Percentiles rank a stretch among this genome's conserved stretches.
These are phyloP conservation scores for Phaseolus coccineus DNA, from an alignment of 331 rosid species.

Conservation along the genomic window DNA sequence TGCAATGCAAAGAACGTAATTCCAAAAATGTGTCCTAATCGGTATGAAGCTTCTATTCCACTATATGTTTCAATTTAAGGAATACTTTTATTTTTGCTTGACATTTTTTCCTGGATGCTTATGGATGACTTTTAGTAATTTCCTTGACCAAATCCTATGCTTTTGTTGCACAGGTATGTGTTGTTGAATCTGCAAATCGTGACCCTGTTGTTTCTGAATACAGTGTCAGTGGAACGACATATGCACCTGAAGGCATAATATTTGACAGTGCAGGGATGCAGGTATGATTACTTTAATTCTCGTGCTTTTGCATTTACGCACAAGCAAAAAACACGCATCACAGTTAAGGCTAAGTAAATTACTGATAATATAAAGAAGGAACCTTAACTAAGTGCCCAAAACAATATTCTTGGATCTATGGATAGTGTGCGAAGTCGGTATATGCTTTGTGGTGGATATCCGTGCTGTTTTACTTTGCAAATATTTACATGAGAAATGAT, in stretches of 20 bases:
- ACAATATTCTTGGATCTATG: slow-evolving; percentile 19
- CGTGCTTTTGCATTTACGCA: slow-evolving; percentile 26
- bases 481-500: slow-evolving; percentile 5
- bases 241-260: slow-evolving; percentile 86
- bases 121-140: slow-evolving; percentile 26
- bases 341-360: slow-evolving; percentile 28
- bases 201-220: slow-evolving; percentile 76
- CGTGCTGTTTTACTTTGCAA: slow-evolving; percentile 25
- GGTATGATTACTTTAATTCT: slow-evolving; percentile 56
- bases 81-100: slow-evolving; percentile 16
- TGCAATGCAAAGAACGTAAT: slow-evolving; percentile 16
- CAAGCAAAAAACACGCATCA: slow-evolving; percentile 8
- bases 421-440: slow-evolving; percentile 18
- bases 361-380: slow-evolving; percentile 12
- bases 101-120: slow-evolving; percentile 16
- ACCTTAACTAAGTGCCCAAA: neutral
- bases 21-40: slow-evolving; percentile 7
- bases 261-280: slow-evolving; percentile 70
- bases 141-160: slow-evolving; percentile 25
- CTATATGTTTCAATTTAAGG: neutral
- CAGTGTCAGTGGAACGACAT: slow-evolving; percentile 89
- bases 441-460: slow-evolving; percentile 24
- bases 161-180: slow-evolving; percentile 71
- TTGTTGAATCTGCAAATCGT: slow-evolving; percentile 75
- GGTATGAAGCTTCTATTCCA: slow-evolving; percentile 11